Conservation (phyloP, 2,329 filamentous ascomycete species). For the Teratosphaeria gauchensis region DNA sequence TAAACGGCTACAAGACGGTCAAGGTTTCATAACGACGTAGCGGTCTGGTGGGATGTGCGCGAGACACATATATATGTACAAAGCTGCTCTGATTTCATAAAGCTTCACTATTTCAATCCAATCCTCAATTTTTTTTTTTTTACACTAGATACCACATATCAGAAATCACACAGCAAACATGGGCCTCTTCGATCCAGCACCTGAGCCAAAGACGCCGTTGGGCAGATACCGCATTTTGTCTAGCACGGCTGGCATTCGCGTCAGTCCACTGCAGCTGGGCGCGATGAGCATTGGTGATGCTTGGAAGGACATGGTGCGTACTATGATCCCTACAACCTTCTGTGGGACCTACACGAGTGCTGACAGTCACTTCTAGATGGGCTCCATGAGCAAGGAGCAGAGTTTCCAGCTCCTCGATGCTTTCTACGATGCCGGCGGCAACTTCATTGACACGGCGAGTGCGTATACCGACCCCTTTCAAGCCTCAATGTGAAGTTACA, state of each 20-base stretch:
- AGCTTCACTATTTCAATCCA: too few species aligned
- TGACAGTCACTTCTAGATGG: slow-evolving; percentile 35
- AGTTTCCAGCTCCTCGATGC: slow-evolving; percentile 26
- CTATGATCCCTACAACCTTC: too few species aligned
- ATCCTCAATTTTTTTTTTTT: too few species aligned
- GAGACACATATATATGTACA: not conserved
- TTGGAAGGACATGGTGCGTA: slow-evolving; percentile 36
- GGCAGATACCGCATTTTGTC: slow-evolving; percentile 45
- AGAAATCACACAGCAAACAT: slow-evolving; percentile 4
- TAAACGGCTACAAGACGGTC: slow-evolving; percentile 28
- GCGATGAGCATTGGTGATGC: slow-evolving; percentile 55
- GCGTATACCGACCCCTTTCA: not conserved
- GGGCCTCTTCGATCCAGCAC: slow-evolving; percentile 23
- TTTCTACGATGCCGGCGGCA: slow-evolving; percentile 26
- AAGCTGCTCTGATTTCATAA: too few species aligned
- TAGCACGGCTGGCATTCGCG: slow-evolving; percentile 41
- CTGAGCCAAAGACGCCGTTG: slow-evolving; percentile 44
- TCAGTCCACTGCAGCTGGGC: slow-evolving; percentile 43
- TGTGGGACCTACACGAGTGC: too few species aligned
- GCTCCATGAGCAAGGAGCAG: slow-evolving; percentile 43
- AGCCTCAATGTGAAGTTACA: too few species aligned
- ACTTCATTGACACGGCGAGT: slow-evolving; percentile 25
- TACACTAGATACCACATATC: not conserved
- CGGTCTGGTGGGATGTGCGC: not conserved
- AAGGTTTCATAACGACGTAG: not conserved